Evolutionary conservation across 225 moss, liverwort and hornwort species (phyloP).

Genomic region (Physcomitrellopsis africana): DNA sequence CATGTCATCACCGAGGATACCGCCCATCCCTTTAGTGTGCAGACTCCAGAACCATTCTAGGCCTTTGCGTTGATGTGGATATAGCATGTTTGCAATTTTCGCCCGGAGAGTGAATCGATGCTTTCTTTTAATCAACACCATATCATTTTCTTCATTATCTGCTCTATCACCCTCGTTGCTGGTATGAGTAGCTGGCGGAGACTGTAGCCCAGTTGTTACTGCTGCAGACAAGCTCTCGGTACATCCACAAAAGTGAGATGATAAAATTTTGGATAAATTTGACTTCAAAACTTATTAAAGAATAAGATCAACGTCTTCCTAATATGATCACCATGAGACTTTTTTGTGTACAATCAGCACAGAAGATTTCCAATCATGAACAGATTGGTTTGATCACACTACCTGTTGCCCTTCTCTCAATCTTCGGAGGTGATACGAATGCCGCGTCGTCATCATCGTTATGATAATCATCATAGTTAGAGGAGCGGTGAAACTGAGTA

Average conservation of each 20-base stretch:
- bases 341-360: no score
- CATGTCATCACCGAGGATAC: conserved; percentile 98
- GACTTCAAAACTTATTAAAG: neutral
- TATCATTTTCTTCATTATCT: conserved; percentile 30
- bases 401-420: conserved; percentile 35
- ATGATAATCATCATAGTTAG: conserved; percentile 9
- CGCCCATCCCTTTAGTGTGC: conserved; percentile 83
- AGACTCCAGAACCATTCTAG: conserved; percentile 89
- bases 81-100: conserved; percentile 63
- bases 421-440: neutral
- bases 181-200: conserved; percentile 23
- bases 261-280: neutral
- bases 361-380: neutral
- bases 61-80: conserved; percentile 78
- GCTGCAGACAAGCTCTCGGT: conserved; percentile 29
- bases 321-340: no score
- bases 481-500: neutral
- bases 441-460: no score
- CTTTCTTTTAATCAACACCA: conserved; percentile 51
- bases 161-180: neutral
- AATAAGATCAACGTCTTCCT: neutral
- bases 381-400: neutral
- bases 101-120: conserved; percentile 66
- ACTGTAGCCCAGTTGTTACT: conserved; percentile 19
- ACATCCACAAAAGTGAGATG: neutral